A percentile compares a stretch with the other conserved stretches of the same genome.
Evolutionary conservation across 805 yeast genomes (phyloP).

Genomic region (Pichia paraexigua): DNA sequence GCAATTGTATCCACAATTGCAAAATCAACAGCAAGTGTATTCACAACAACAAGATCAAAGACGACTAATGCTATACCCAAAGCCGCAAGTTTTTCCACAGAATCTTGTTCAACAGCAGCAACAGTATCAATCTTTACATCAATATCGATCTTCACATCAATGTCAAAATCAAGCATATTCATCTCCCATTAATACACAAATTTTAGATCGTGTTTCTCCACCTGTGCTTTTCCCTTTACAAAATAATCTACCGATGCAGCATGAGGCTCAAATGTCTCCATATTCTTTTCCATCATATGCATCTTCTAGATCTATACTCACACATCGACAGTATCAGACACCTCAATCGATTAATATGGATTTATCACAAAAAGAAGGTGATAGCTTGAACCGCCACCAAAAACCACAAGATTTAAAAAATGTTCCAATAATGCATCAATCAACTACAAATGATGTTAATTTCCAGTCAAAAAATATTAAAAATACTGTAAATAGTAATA

Average conservation of each 20-base stretch:
- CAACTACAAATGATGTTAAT: neutral
- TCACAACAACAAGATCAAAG: neutral
- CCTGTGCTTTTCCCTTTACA: neutral
- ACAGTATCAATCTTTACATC: neutral
- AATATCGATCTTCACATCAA: neutral
- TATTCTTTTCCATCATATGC: neutral
- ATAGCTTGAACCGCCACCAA: neutral
- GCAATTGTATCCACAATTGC: neutral
- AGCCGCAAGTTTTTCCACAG: too few relatives aligned
- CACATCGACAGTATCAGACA: neutral
- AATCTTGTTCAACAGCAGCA: neutral
- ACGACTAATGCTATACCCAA: neutral
- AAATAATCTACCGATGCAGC: neutral
- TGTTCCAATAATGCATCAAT: neutral
- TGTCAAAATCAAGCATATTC: neutral
- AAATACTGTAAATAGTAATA: neutral
- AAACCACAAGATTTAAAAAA: neutral
- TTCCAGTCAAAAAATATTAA: neutral
- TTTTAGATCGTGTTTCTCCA: neutral
- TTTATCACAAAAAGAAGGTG: neutral
- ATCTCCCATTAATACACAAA: neutral
- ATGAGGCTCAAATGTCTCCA: neutral
- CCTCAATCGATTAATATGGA: neutral
- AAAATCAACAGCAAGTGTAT: neutral
- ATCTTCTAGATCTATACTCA: neutral